phyloP scores from a whole-genome alignment of 352 stramenopile species.

The Phytophthora agathidicida region DNA sequence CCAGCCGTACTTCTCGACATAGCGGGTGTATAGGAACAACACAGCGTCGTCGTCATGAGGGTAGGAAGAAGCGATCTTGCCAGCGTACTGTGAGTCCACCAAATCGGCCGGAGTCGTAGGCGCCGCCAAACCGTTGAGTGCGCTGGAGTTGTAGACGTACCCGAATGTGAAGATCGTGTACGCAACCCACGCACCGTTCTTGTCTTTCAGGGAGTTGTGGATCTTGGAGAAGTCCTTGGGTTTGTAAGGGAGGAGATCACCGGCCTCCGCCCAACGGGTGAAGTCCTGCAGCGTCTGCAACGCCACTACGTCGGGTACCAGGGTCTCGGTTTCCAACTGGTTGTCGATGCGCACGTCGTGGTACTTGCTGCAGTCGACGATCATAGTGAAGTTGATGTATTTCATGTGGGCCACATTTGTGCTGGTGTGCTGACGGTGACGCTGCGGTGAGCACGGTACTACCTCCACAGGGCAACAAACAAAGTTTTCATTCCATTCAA shows the following conservation, averaged over 20 bases:
- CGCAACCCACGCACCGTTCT: slow-evolving; percentile 42
- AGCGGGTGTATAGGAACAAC: slow-evolving; percentile 54
- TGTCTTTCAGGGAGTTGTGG: slow-evolving; percentile 44
- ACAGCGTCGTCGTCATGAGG: slow-evolving; percentile 59
- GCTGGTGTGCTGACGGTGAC: too few relatives aligned
- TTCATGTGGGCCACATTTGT: too few relatives aligned
- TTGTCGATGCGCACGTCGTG: slow-evolving; percentile 67
- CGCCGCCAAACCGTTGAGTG: slow-evolving; percentile 6
- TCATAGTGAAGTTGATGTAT: slow-evolving; percentile 63
- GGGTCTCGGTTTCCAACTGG: slow-evolving; percentile 41
- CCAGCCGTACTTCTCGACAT: slow-evolving; percentile 64
- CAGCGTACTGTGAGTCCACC: slow-evolving; percentile 32
- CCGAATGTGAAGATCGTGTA: slow-evolving; percentile 45
- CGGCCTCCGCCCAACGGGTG: slow-evolving; percentile 38
- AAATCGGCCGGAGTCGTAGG: slow-evolving; percentile 39
- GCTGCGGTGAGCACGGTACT: too few relatives aligned
- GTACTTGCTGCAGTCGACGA: slow-evolving; percentile 61
- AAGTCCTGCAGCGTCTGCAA: slow-evolving; percentile 59
- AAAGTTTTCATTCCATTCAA: too few relatives aligned
- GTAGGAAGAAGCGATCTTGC: slow-evolving; percentile 51
- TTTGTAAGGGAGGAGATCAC: slow-evolving; percentile 50
- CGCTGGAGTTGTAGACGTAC: slow-evolving; percentile 43
- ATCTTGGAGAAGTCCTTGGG: slow-evolving; percentile 48
- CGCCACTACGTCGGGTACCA: slow-evolving; percentile 42
- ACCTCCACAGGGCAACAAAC: too few relatives aligned